Evolutionary conservation across 345 rosid species (phyloP), one percentile per base, ranked within the genome.

Genomic region (Eucalyptus regnans): DNA sequence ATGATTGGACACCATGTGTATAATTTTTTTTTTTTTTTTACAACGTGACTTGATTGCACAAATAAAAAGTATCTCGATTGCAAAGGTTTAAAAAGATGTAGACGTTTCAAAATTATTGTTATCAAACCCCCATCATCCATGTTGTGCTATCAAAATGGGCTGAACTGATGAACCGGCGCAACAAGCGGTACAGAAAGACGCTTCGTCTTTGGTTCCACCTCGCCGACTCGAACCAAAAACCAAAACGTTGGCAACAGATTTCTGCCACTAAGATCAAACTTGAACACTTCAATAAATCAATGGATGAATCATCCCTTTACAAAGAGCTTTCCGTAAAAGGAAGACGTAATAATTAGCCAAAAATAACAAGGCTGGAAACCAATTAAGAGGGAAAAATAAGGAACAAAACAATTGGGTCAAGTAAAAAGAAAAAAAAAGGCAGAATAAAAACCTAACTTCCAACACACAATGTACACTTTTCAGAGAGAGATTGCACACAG

Each of bases 351-450:
- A 91, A 58, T 58, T 88, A 48, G 89, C 91, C 64, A 71, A 88
- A 88, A 88, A 90, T 92, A 93, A 89, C 66, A 87, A 93, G 95
- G 93, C 95, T 86, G 64, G 88, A 93, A 93, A 93, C 90, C 92
- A 92, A 92, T 92, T 86, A 89, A 91, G 86, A 23, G 13, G 62
- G 89, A 50, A 85, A 43, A 33, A 49, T 23, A 86, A 50, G 86
- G 50, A 86, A 68, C 87, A 83, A 84, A 48, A 33, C 50, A 62
- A 44, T 31, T 41, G 48, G 79, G 48, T 52, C 71, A 18, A 60
- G 44, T 52, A 52, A 33, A 25, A 52, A 90, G 91, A 90, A 6
- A 9, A 18, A 37, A 37, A 41, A 76, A 37, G 4, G 12, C 84
- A 76, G 7, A 20, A 76, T 76, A 41, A 50, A 88, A 86, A 50